Conservation (phyloP, 2,329 filamentous ascomycete genomes). For the Beauveria rudraprayagi region DNA sequence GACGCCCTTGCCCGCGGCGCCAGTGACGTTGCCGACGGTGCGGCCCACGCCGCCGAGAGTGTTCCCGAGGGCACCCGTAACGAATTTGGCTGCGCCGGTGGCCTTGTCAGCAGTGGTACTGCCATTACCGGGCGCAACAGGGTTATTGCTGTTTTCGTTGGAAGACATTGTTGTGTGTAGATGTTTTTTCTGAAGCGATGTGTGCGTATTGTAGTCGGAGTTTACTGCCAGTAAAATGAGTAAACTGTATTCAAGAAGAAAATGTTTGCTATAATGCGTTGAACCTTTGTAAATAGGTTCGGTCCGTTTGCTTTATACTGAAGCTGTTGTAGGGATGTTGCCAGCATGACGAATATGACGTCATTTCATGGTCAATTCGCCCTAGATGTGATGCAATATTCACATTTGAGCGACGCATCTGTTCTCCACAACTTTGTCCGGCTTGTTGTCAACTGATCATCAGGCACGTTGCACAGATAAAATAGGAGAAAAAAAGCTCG, state of each 20-base stretch:
- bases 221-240: neutral
- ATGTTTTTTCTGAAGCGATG: neutral
- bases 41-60: constrained; percentile 31
- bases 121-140: constrained; percentile 18
- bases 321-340: neutral
- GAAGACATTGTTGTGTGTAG: constrained; percentile 3
- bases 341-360: constrained; percentile 10
- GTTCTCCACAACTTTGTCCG: neutral
- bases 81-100: constrained; percentile 29
- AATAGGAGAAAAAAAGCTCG: neutral
- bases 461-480: neutral
- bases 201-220: neutral
- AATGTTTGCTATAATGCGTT: neutral
- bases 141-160: constrained; percentile 13
- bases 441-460: neutral
- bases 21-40: constrained; percentile 33
- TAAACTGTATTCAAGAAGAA: neutral
- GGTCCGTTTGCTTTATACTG: neutral
- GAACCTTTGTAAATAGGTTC: neutral
- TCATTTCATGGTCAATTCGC: neutral
- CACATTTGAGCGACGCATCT: too few species aligned
- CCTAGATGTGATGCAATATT: neutral
- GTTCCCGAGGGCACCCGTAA: constrained; percentile 34
- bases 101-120: constrained; percentile 21
- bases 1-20: constrained; percentile 48